These are phyloP conservation scores for Mimosa pudica DNA, from an alignment of 306 rosid species.

Conservation along the genomic window DNA sequence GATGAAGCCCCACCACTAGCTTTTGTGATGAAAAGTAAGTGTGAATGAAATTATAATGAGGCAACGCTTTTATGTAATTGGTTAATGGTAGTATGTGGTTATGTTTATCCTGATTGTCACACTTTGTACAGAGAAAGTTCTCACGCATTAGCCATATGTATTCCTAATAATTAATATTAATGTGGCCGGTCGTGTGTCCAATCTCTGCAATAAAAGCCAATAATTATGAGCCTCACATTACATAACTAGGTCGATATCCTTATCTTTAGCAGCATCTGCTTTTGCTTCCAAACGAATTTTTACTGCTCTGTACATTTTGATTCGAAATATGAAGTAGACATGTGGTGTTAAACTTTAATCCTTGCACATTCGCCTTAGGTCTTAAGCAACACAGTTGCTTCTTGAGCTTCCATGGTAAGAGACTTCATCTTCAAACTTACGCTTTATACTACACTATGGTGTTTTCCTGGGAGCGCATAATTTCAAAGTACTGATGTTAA, in stretches of 20 bases:
- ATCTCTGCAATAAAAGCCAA: background rate
- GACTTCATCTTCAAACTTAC: background rate
- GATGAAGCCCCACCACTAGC: background rate
- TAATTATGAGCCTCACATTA: background rate
- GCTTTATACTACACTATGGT: background rate
- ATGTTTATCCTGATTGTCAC: background rate
- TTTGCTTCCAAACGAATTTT: no score
- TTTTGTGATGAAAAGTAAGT: no score
- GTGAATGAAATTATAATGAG: background rate
- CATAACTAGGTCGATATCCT: no score
- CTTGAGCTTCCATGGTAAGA: background rate
- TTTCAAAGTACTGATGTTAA: no score
- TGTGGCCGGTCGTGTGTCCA: background rate
- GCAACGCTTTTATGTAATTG: background rate
- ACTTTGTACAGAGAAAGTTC: background rate
- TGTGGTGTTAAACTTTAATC: background rate
- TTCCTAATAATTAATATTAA: background rate
- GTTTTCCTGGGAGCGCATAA: background rate
- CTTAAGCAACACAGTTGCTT: background rate
- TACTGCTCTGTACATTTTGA: background rate
- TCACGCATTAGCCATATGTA: background rate
- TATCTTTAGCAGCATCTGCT: no score
- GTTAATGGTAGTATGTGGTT: background rate
- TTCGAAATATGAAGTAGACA: background rate
- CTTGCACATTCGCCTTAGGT: background rate